Percentiles rank a stretch among this genome's conserved stretches.
Conservation (phyloP, 192 early-diverging fungal species). For the Umbelopsis sp. region DNA sequence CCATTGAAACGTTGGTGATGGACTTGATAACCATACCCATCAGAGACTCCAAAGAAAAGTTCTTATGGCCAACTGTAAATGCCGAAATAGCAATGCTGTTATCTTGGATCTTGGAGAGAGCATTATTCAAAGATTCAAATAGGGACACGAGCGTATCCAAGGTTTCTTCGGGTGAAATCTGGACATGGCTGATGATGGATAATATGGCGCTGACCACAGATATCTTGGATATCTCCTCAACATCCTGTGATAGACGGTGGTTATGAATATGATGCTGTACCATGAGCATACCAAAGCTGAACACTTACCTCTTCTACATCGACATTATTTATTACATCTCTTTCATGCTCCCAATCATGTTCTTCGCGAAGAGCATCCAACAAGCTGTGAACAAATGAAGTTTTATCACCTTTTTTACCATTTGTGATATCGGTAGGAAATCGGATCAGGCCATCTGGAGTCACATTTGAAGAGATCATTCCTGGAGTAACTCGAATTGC, state of each 20-base stretch:
- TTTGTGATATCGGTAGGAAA: conserved; percentile 37
- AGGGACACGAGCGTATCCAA: conserved; percentile 30
- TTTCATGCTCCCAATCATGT: conserved; percentile 54
- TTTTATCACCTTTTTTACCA: not conserved
- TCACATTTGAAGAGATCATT: conserved; percentile 47
- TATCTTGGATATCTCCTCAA: conserved; percentile 30
- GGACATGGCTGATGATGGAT: conserved; percentile 45
- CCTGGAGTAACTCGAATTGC: conserved; percentile 40
- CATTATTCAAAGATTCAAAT: conserved; percentile 30
- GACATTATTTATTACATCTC: conserved; percentile 37
- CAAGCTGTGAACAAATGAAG: conserved; percentile 37
- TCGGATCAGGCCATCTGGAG: conserved; percentile 47
- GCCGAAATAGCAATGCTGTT: conserved; percentile 36
- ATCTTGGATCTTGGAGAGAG: conserved; percentile 29
- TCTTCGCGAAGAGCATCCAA: conserved; percentile 36
- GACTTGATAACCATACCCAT: conserved; percentile 53
- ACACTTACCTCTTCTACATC: conserved; percentile 40
- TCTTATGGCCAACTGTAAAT: conserved; percentile 46
- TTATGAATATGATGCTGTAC: not conserved
- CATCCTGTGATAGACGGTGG: conserved; percentile 13
- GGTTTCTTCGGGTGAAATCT: conserved; percentile 30
- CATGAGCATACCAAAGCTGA: not conserved
- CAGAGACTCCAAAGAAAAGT: conserved; percentile 46
- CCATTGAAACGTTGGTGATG: conserved; percentile 34
- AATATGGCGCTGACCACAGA: conserved; percentile 44